phyloP scores from a whole-genome alignment of 768 basidiomycete genomes.

The Suillus bovinus region DNA sequence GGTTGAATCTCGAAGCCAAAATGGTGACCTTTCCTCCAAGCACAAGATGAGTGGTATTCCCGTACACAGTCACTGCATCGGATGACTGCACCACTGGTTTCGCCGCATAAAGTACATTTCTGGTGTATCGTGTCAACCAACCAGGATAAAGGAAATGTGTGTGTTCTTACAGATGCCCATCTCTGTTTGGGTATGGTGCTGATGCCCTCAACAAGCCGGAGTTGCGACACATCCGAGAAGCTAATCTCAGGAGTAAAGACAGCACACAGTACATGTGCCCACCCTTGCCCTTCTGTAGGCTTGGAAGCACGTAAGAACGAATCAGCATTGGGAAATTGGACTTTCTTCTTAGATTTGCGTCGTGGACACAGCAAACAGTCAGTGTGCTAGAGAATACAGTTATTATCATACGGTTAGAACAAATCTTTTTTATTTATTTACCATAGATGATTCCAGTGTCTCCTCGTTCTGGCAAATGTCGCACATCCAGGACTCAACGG shows the following conservation, averaged over 20 bases:
- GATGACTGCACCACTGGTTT: slow-evolving; percentile 74
- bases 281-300: slow-evolving; percentile 90
- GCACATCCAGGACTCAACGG: slow-evolving; percentile 78
- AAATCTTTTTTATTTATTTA: slow-evolving; percentile 27
- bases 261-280: slow-evolving; percentile 90
- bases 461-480: slow-evolving; percentile 88
- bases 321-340: slow-evolving; percentile 50
- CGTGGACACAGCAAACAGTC: slow-evolving; percentile 86
- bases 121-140: slow-evolving; percentile 31
- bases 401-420: slow-evolving; percentile 5
- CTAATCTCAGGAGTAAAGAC: slow-evolving; percentile 84
- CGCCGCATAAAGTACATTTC: slow-evolving; percentile 77
- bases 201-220: slow-evolving; percentile 86
- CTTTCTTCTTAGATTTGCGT: slow-evolving; percentile 36
- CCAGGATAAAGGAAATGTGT: slow-evolving; percentile 7
- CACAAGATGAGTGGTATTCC: slow-evolving; percentile 88
- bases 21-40: slow-evolving; percentile 78
- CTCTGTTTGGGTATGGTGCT: slow-evolving; percentile 68
- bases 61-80: slow-evolving; percentile 80
- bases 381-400: slow-evolving; percentile 52
- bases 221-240: slow-evolving; percentile 71
- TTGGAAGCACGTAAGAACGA: slow-evolving; percentile 77
- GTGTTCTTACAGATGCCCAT: slow-evolving; percentile 67
- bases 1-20: slow-evolving; percentile 94
- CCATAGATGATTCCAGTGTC: slow-evolving; percentile 78